Percentiles rank a stretch among this genome's conserved stretches.
Conservation (phyloP, 1,139 yeast species). For the Lizanozyma gosingica region DNA sequence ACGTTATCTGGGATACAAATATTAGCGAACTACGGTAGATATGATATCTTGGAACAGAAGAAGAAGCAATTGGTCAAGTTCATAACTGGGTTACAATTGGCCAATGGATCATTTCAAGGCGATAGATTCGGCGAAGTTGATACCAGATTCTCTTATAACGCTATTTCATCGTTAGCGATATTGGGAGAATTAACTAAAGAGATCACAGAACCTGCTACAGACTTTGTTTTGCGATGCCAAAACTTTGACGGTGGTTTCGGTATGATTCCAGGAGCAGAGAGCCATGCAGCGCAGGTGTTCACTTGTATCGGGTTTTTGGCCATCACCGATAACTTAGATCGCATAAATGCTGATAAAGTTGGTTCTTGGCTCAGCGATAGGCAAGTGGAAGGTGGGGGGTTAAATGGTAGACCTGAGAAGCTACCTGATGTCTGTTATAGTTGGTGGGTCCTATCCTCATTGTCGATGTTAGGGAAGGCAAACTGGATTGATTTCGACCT, state of each 20-base stretch:
- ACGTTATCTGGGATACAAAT: slow-evolving; percentile 86
- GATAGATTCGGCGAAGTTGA: slow-evolving; percentile 90
- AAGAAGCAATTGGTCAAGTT: slow-evolving; percentile 14
- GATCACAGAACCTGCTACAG: slow-evolving; percentile 56
- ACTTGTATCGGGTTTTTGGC: slow-evolving; percentile 79
- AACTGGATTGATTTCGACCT: slow-evolving; percentile 68
- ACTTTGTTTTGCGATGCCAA: slow-evolving; percentile 58
- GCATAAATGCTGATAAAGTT: slow-evolving; percentile 44
- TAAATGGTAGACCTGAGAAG: slow-evolving; percentile 95
- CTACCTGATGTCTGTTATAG: slow-evolving; percentile 94
- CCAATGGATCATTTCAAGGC: slow-evolving; percentile 80
- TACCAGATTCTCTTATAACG: slow-evolving; percentile 81
- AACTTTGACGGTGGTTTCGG: slow-evolving; percentile 98
- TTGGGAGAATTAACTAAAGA: slow-evolving; percentile 55
- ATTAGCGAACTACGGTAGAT: slow-evolving; percentile 53
- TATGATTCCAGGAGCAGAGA: slow-evolving; percentile 86
- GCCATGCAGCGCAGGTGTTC: slow-evolving; percentile 90
- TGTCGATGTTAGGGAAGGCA: slow-evolving; percentile 56
- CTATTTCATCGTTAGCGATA: slow-evolving; percentile 63
- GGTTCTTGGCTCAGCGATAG: slow-evolving; percentile 88
- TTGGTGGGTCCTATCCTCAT: slow-evolving; percentile 92
- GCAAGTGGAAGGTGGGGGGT: slow-evolving; percentile 84
- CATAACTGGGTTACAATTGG: slow-evolving; percentile 50
- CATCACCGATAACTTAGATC: slow-evolving; percentile 50
- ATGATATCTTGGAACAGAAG: slow-evolving; percentile 27